phyloP scores from a whole-genome alignment of 2,329 filamentous ascomycete genomes.

The Lachnellula subtilissima region DNA sequence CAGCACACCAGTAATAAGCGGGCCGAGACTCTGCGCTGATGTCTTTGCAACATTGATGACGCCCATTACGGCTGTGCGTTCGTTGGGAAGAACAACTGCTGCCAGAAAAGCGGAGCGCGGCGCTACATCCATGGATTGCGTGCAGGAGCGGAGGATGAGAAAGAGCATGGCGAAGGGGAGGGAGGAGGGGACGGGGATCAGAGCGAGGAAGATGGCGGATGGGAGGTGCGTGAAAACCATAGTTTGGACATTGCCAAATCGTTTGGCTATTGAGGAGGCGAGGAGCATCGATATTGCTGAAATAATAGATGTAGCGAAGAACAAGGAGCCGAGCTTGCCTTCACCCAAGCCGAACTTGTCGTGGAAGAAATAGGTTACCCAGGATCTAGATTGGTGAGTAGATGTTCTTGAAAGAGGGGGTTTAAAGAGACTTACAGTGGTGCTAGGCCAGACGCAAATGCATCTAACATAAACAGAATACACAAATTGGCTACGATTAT shows the following conservation, averaged over 20 bases:
- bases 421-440: constrained; percentile 44
- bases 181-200: constrained; percentile 55
- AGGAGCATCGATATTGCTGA: constrained; percentile 47
- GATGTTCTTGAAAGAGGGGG: neutral
- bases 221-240: constrained; percentile 75
- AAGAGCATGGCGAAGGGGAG: constrained; percentile 53
- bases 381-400: constrained; percentile 44
- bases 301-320: constrained; percentile 50
- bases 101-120: constrained; percentile 67
- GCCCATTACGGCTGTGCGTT: constrained; percentile 69
- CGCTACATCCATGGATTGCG: constrained; percentile 65
- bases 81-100: constrained; percentile 55
- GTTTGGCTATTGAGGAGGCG: constrained; percentile 49
- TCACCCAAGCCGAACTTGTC: constrained; percentile 44
- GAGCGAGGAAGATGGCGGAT: constrained; percentile 57
- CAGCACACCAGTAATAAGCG: constrained; percentile 59
- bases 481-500: constrained; percentile 56
- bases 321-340: constrained; percentile 48
- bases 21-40: constrained; percentile 55
- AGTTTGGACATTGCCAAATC: constrained; percentile 62
- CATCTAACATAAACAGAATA: constrained; percentile 63
- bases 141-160: constrained; percentile 56
- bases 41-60: constrained; percentile 67
- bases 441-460: constrained; percentile 66
- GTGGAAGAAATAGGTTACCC: constrained; percentile 55